Conservation (phyloP, 495 filamentous ascomycete genomes). For the Cryomyces antarcticus region DNA sequence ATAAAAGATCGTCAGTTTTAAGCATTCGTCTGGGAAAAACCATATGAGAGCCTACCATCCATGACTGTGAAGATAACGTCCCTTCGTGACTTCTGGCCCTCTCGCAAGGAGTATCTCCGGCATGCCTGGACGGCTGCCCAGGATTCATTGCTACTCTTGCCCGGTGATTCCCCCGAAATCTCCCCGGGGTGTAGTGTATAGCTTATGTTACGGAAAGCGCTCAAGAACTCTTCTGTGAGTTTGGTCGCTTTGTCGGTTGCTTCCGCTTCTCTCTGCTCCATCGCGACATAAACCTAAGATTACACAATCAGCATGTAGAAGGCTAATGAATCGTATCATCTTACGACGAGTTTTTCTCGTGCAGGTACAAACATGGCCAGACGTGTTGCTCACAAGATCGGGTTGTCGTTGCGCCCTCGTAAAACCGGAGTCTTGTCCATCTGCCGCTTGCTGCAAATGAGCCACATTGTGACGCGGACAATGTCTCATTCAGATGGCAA, state of each 20-base stretch:
- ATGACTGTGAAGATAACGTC: constrained; percentile 49
- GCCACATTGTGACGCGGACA: too few relatives aligned
- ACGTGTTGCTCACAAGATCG: too few relatives aligned
- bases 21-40: not conserved
- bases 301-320: constrained; percentile 8
- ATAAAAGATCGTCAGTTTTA: constrained; percentile 2
- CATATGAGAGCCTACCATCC: constrained; percentile 31
- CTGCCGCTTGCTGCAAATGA: too few relatives aligned
- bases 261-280: constrained; percentile 40
- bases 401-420: too few relatives aligned
- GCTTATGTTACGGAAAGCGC: constrained; percentile 37
- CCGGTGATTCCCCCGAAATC: constrained; percentile 39
- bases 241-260: constrained; percentile 31
- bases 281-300: constrained; percentile 41
- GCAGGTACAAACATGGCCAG: too few relatives aligned
- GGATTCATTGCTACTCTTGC: constrained; percentile 47
- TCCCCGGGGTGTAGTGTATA: constrained; percentile 41
- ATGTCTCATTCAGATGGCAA: not conserved
- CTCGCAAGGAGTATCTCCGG: constrained; percentile 27
- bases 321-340: too few relatives aligned
- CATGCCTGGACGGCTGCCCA: constrained; percentile 43
- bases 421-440: too few relatives aligned
- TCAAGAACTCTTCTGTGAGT: constrained; percentile 32
- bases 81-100: constrained; percentile 18
- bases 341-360: too few relatives aligned